Evolutionary conservation across 2,329 filamentous ascomycete genomes (phyloP).

Genomic region (Colletotrichum lentis): DNA sequence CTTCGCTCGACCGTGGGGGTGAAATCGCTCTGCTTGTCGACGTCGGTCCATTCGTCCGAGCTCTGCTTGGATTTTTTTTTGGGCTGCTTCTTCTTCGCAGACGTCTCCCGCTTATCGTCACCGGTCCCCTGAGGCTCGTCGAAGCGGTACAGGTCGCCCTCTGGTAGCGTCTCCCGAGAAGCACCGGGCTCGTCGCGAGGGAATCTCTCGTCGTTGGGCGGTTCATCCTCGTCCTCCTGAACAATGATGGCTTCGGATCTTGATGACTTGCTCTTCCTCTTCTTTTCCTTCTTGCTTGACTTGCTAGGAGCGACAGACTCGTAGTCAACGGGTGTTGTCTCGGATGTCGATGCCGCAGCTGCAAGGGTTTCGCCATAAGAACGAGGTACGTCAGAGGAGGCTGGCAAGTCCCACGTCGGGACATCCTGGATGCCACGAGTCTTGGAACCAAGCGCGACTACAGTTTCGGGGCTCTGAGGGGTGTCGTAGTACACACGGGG

Average conservation of each 20-base stretch:
- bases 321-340: slow-evolving; percentile 16
- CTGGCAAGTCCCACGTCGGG: slow-evolving; percentile 18
- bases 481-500: slow-evolving; percentile 3
- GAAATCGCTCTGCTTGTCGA: slow-evolving; percentile 29
- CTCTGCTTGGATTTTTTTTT: slow-evolving; percentile 41
- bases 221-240: slow-evolving; percentile 41
- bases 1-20: slow-evolving; percentile 9
- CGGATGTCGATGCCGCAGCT: background rate
- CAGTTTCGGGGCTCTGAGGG: slow-evolving; percentile 28
- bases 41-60: slow-evolving; percentile 39
- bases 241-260: slow-evolving; percentile 44
- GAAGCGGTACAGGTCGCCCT: slow-evolving; percentile 30
- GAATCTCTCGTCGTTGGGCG: slow-evolving; percentile 1
- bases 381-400: background rate
- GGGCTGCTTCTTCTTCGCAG: slow-evolving; percentile 46
- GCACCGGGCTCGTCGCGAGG: slow-evolving; percentile 1
- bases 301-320: slow-evolving; percentile 42
- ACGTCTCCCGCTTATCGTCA: slow-evolving; percentile 44
- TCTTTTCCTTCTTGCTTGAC: slow-evolving; percentile 44
- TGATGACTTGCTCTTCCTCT: slow-evolving; percentile 53
- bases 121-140: slow-evolving; percentile 37
- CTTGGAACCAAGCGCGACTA: slow-evolving; percentile 22
- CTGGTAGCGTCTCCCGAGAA: slow-evolving; percentile 3
- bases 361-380: slow-evolving; percentile 4
- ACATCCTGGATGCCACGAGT: slow-evolving; percentile 15